Percentiles rank a stretch among this genome's conserved stretches.
Evolutionary conservation across 495 filamentous ascomycete species (phyloP).

Genomic region (Penicillium ucsense): DNA sequence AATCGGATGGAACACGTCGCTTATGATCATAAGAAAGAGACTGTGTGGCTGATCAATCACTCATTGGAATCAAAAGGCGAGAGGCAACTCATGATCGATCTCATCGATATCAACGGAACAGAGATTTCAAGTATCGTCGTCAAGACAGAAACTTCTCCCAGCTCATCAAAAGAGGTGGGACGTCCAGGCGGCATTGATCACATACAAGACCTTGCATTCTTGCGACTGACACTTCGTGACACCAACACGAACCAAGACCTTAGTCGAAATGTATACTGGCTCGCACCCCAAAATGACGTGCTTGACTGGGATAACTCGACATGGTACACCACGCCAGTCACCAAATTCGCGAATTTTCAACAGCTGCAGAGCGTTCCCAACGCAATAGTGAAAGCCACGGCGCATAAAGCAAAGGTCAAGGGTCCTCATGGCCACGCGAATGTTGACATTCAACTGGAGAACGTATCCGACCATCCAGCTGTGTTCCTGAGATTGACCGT

Average conservation of each 20-base stretch:
- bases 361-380: slow-evolving; percentile 30
- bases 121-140: slow-evolving; percentile 19
- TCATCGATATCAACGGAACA: slow-evolving; percentile 39
- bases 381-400: slow-evolving; percentile 25
- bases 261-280: slow-evolving; percentile 57
- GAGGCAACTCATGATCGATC: slow-evolving; percentile 36
- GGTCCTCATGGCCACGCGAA: neutral
- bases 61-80: slow-evolving; percentile 30
- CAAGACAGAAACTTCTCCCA: slow-evolving; percentile 10
- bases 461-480: slow-evolving; percentile 41
- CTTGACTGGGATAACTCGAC: slow-evolving; percentile 47
- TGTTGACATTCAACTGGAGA: slow-evolving; percentile 37
- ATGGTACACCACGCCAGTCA: slow-evolving; percentile 52
- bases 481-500: slow-evolving; percentile 46
- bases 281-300: slow-evolving; percentile 36
- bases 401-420: neutral
- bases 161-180: slow-evolving; percentile 17
- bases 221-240: slow-evolving; percentile 38
- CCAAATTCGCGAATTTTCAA: slow-evolving; percentile 41
- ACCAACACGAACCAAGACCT: slow-evolving; percentile 12
- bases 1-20: slow-evolving; percentile 45
- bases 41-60: slow-evolving; percentile 48
- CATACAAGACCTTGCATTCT: slow-evolving; percentile 39
- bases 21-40: slow-evolving; percentile 39
- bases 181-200: slow-evolving; percentile 19